A percentile compares a stretch with the other conserved stretches of the same genome.
These are phyloP conservation scores for Zalaria obscura DNA, from an alignment of 2,329 filamentous ascomycete genomes.

Conservation along the genomic window DNA sequence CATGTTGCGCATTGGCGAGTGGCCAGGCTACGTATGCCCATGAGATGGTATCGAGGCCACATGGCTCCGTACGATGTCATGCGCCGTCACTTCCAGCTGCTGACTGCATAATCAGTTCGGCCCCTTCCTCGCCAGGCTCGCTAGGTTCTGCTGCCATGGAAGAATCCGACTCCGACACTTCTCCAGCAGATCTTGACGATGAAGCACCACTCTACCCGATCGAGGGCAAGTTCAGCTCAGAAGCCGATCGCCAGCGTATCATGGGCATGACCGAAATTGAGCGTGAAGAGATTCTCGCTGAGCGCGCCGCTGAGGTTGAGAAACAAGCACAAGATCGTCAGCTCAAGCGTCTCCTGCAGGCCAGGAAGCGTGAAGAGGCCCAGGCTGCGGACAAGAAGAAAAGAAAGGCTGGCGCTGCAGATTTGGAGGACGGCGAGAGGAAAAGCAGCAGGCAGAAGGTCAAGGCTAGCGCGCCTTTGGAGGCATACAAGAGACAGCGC, in stretches of 20 bases:
- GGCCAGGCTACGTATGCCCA: too few species aligned
- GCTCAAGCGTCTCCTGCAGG: constrained; percentile 61
- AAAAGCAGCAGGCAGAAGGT: constrained; percentile 43
- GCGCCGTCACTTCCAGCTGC: constrained; percentile 3
- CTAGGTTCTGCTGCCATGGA: constrained; percentile 79
- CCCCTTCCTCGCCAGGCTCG: constrained; percentile 56
- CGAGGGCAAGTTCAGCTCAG: constrained; percentile 63
- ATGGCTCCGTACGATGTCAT: too few species aligned
- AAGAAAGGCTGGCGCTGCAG: constrained; percentile 65
- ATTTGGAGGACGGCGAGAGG: constrained; percentile 62
- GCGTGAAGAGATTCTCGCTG: constrained; percentile 78
- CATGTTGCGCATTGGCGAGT: constrained; percentile 1
- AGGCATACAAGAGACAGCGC: constrained; percentile 48
- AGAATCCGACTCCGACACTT: constrained; percentile 60
- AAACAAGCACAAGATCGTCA: constrained; percentile 69
- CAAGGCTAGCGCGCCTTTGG: constrained; percentile 60
- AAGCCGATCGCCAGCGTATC: constrained; percentile 45
- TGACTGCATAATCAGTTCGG: constrained; percentile 44
- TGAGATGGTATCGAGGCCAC: too few species aligned
- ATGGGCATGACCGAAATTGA: constrained; percentile 80
- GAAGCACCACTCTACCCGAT: constrained; percentile 62
- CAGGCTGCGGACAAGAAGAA: constrained; percentile 40
- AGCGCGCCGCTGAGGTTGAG: constrained; percentile 72
- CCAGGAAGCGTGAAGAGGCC: constrained; percentile 48
- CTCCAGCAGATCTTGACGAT: constrained; percentile 33